Conservation (phyloP, 352 stramenopile species). For the Elongisporangium anandrum region DNA sequence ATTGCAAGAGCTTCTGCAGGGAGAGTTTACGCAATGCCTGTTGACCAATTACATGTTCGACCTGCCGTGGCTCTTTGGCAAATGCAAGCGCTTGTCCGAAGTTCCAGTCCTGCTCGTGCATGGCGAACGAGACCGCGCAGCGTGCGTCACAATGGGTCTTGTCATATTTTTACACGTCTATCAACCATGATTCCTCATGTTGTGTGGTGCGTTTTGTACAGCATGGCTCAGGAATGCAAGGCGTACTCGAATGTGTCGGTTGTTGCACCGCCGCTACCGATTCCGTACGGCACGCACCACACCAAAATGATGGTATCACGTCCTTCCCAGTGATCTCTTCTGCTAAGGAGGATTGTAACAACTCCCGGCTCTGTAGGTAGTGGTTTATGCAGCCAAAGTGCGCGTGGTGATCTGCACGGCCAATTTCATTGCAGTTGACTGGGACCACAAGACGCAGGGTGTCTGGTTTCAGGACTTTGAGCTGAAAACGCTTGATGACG, state of each 20-base stretch:
- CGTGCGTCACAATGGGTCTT: too few relatives aligned
- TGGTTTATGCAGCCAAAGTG: conserved; percentile 56
- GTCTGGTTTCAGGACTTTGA: conserved; percentile 84
- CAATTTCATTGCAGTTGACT: conserved; percentile 79
- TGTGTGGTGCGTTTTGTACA: conserved; percentile 2
- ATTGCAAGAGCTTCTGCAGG: conserved; percentile 35
- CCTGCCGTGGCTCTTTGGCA: conserved; percentile 60
- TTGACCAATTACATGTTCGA: conserved; percentile 85
- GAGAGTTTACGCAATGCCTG: conserved; percentile 57
- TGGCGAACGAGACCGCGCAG: conserved; percentile 52
- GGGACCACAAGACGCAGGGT: conserved; percentile 81
- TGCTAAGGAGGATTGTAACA: too few relatives aligned
- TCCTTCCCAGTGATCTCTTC: too few relatives aligned
- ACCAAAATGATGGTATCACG: conserved; percentile 87
- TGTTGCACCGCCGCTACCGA: conserved; percentile 64
- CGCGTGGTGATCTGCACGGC: conserved; percentile 83
- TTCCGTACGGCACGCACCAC: conserved; percentile 84
- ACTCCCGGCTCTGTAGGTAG: conserved; percentile 18
- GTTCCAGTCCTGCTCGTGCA: conserved; percentile 78
- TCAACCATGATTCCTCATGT: too few relatives aligned
- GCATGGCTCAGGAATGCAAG: conserved; percentile 53
- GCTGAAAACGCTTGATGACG: conserved; percentile 41
- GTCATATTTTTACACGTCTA: too few relatives aligned
- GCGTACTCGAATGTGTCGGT: conserved; percentile 57
- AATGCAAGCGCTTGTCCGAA: conserved; percentile 50